Percentiles rank a stretch among this genome's conserved stretches.
These are phyloP conservation scores for Hanseniaspora sp. DNA, from an alignment of 1,139 yeast genomes.

Conservation along the genomic window DNA sequence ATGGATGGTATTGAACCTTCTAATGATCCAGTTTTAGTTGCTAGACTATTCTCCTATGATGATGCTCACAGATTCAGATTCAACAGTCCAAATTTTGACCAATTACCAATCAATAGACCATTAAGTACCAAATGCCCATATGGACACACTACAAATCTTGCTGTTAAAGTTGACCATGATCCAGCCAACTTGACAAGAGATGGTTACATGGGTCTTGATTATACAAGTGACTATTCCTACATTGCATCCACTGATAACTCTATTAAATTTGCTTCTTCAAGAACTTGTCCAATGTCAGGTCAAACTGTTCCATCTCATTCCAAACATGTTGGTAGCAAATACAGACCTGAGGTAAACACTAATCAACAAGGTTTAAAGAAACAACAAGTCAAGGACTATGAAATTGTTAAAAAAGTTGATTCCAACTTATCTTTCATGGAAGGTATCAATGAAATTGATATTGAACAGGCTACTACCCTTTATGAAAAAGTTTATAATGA, in stretches of 20 bases:
- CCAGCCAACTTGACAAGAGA: slow-evolving; percentile 38
- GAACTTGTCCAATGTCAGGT: slow-evolving; percentile 18
- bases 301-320: slow-evolving; percentile 17
- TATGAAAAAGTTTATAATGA: slow-evolving; percentile 34
- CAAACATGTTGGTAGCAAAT: slow-evolving; percentile 28
- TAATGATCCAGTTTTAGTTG: slow-evolving; percentile 79
- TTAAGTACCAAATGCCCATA: slow-evolving; percentile 36
- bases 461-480: slow-evolving; percentile 38
- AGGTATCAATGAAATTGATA: slow-evolving; percentile 35
- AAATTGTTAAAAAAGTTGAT: slow-evolving; percentile 32
- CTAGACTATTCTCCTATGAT: slow-evolving; percentile 73
- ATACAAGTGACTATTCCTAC: slow-evolving; percentile 32
- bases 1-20: slow-evolving; percentile 78
- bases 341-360: slow-evolving; percentile 22
- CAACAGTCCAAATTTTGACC: slow-evolving; percentile 43
- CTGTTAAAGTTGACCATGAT: slow-evolving; percentile 21
- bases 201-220: slow-evolving; percentile 28
- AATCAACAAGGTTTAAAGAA: slow-evolving; percentile 24
- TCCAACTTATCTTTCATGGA: slow-evolving; percentile 31
- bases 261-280: slow-evolving; percentile 18
- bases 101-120: slow-evolving; percentile 52
- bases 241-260: slow-evolving; percentile 23
- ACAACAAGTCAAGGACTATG: slow-evolving; percentile 29
- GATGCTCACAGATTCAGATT: slow-evolving; percentile 62
- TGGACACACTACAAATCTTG: slow-evolving; percentile 15